Conservation (phyloP, 768 basidiomycete genomes). For the Leccinum uliginosum region DNA sequence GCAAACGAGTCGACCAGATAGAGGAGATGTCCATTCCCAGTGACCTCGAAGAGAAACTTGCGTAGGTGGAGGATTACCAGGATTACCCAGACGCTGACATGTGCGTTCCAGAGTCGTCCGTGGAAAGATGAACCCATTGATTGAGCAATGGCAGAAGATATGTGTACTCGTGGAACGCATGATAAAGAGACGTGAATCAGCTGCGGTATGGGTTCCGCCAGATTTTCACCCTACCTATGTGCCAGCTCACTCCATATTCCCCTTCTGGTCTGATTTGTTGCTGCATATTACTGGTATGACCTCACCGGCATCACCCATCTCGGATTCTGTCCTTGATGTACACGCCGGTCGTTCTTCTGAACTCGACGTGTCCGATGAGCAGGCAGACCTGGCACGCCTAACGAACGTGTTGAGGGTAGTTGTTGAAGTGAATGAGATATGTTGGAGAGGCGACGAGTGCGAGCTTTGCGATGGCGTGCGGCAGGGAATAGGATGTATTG, state of each 20-base stretch:
- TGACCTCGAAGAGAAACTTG: slow-evolving; percentile 87
- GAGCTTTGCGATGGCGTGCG: slow-evolving; percentile 76
- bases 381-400: slow-evolving; percentile 81
- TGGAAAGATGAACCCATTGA: slow-evolving; percentile 65
- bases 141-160: slow-evolving; percentile 91
- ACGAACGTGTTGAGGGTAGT: slow-evolving; percentile 79
- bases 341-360: slow-evolving; percentile 15
- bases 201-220: slow-evolving; percentile 74
- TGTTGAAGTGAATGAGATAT: slow-evolving; percentile 71
- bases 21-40: slow-evolving; percentile 93
- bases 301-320: slow-evolving; percentile 11
- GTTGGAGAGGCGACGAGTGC: slow-evolving; percentile 83
- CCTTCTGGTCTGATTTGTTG: slow-evolving; percentile 38
- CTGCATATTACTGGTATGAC: slow-evolving; percentile 33
- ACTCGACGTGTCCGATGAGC: slow-evolving; percentile 33
- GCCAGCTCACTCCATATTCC: slow-evolving; percentile 67
- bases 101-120: slow-evolving; percentile 61
- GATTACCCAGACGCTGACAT: slow-evolving; percentile 1
- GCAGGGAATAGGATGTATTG: slow-evolving; percentile 62
- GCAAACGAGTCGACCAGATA: slow-evolving; percentile 70
- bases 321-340: slow-evolving; percentile 12
- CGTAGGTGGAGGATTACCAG: slow-evolving; percentile 38
- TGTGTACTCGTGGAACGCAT: slow-evolving; percentile 83
- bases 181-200: slow-evolving; percentile 86
- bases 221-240: slow-evolving; percentile 59